These are phyloP conservation scores for Daucus carota DNA, from an alignment of 129 eudicot genomes.

Conservation along the genomic window DH1_v3.0 NC_030381.2:53044501-53045000, in stretches of 20 bases:
- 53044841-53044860: conserved; percentile 91
- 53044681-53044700: conserved; percentile 33
- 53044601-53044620: conserved; percentile 82
- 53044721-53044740: background rate
- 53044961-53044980: background rate
- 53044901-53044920: background rate
- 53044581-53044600: conserved; percentile 44
- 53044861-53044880: conserved; percentile 81
- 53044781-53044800: conserved; percentile 46
- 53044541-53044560: background rate
- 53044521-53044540: conserved; percentile 1
- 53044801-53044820: conserved; percentile 60
- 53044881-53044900: conserved; percentile 78
- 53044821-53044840: conserved; percentile 97
- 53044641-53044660: conserved; percentile 86
- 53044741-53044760: background rate
- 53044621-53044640: conserved; percentile 88
- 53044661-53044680: conserved; percentile 43
- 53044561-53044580: conserved; percentile 48
- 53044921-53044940: background rate
- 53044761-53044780: background rate
- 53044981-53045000: background rate
- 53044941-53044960: background rate
- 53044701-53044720: conserved; percentile 9
- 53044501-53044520: background rate